These are phyloP conservation scores for Pyronema omphalodes DNA, from an alignment of 495 filamentous ascomycete species.

Conservation along the genomic window DNA sequence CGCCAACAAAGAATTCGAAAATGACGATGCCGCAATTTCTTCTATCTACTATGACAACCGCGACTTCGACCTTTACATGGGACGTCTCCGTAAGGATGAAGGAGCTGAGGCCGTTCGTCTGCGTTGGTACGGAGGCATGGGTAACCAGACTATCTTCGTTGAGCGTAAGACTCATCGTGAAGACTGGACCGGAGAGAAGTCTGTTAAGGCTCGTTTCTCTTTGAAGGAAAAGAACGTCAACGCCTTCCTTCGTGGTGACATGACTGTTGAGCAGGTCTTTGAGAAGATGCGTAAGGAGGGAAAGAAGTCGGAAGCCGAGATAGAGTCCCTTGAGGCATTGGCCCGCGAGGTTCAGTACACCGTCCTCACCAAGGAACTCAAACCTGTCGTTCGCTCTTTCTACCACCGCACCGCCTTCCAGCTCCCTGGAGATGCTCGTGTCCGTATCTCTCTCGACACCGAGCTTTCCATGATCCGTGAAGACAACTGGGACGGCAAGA, in stretches of 20 bases:
- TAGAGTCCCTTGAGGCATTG: constrained; percentile 73
- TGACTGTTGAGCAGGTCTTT: constrained; percentile 67
- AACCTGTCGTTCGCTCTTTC: constrained; percentile 78
- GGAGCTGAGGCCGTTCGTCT: constrained; percentile 92
- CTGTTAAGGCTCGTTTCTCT: constrained; percentile 87
- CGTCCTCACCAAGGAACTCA: constrained; percentile 60
- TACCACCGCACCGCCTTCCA: constrained; percentile 98
- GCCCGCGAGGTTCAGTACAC: constrained; percentile 89
- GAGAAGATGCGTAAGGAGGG: constrained; percentile 88
- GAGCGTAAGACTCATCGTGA: constrained; percentile 97
- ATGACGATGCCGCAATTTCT: constrained; percentile 77
- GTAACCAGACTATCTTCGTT: constrained; percentile 83
- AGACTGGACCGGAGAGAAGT: constrained; percentile 98
- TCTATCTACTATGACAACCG: constrained; percentile 97
- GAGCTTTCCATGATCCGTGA: constrained; percentile 88
- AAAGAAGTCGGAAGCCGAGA: constrained; percentile 79
- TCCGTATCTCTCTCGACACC: constrained; percentile 92
- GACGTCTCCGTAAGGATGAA: constrained; percentile 90
- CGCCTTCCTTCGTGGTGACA: constrained; percentile 59
- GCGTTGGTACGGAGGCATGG: constrained; percentile 95
- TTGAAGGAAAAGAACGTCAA: constrained; percentile 97
- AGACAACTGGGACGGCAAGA: constrained; percentile 73
- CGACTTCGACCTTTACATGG: constrained; percentile 83
- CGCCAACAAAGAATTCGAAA: constrained; percentile 85
- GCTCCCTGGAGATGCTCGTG: constrained; percentile 84